Evolutionary conservation across 2,329 filamentous ascomycete species (phyloP).

Genomic region (Simplicillium aogashimaense): DNA sequence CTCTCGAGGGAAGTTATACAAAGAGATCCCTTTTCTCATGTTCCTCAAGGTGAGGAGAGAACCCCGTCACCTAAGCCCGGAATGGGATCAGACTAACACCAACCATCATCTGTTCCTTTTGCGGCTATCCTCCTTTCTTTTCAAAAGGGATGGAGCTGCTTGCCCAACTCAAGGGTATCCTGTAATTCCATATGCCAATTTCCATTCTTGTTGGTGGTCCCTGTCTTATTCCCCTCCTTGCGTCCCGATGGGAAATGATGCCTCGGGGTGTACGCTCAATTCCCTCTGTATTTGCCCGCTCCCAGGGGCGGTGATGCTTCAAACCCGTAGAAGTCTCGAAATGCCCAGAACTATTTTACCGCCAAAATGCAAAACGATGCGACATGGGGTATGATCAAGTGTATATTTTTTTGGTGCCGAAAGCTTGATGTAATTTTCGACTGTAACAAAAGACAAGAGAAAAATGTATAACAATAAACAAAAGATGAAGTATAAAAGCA

Average conservation of each 20-base stretch:
- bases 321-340: slow-evolving; percentile 5
- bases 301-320: slow-evolving; percentile 9
- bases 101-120: background rate
- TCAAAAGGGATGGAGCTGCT: background rate
- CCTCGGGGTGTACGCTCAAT: background rate
- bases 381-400: slow-evolving; percentile 24
- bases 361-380: slow-evolving; percentile 10
- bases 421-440: slow-evolving; percentile 20
- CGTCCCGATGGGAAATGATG: no score
- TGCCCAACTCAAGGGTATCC: slow-evolving; percentile 7
- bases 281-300: slow-evolving; percentile 17
- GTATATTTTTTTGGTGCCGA: slow-evolving; percentile 28
- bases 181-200: slow-evolving; percentile 10
- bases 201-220: slow-evolving; percentile 24
- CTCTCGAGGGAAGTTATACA: background rate
- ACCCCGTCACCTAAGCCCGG: background rate
- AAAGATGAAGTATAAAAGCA: slow-evolving; percentile 19
- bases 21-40: background rate
- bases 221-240: slow-evolving; percentile 2
- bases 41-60: no score
- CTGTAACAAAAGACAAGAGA: slow-evolving; percentile 6
- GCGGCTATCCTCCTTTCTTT: background rate
- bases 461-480: slow-evolving; percentile 19
- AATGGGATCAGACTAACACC: background rate
- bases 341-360: slow-evolving; percentile 7